Base-by-base conservation (phyloP, 2,329 filamentous ascomycete genomes). In the Ceratocystis huliohia region DNA sequence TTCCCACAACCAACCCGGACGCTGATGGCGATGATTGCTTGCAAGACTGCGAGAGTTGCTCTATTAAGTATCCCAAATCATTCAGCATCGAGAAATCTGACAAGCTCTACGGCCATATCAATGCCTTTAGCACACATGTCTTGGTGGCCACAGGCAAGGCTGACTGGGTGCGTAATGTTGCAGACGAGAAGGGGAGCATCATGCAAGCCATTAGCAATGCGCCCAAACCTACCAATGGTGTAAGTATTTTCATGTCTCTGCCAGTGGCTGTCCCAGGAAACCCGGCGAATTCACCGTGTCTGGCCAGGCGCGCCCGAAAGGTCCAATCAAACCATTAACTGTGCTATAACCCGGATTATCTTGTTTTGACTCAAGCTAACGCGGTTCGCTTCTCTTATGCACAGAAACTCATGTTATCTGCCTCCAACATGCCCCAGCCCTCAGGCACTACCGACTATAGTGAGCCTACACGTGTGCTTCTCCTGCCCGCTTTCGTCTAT, bases 111-210 rank as follows among this genome's bases (percentile, higher is more conserved):
- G 94, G 93, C 0, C 81, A 88, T 68, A 83, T 96, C 69, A 89
- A 91, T 73, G 90, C 86, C 45, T 97, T 91, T 88, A 87, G 84
- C 72, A 94, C 91, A 22, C 94, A 99, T 76, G 74, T 96, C 69
- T 79, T 99, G 41, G 91, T 97, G 17, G 94, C 91, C 28, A 99
- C 94, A n/a, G 90, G 91, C 69, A 96, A 96, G 82, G 83, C 87
- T 30, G 94, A 99, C 76, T 99, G 94, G 94, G 88, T 93, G 73
- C 79, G 89, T 68, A 88, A 96, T 77, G 89, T 96, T 59, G 85
- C 84, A 66, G 89, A 97, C 73, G 94, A 97, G 79, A 87, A 89
- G 75, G 88, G 88, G 5, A 91, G 87, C 73, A 82, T 93, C 41
- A 93, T 93, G 89, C 80, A 91, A 77, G 89, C 88, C 1, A 82